A percentile compares a stretch with the other conserved stretches of the same genome.
These are phyloP conservation scores for Asterionellopsis glacialis DNA, from an alignment of 108 stramenopile species.

Conservation along the genomic window DNA sequence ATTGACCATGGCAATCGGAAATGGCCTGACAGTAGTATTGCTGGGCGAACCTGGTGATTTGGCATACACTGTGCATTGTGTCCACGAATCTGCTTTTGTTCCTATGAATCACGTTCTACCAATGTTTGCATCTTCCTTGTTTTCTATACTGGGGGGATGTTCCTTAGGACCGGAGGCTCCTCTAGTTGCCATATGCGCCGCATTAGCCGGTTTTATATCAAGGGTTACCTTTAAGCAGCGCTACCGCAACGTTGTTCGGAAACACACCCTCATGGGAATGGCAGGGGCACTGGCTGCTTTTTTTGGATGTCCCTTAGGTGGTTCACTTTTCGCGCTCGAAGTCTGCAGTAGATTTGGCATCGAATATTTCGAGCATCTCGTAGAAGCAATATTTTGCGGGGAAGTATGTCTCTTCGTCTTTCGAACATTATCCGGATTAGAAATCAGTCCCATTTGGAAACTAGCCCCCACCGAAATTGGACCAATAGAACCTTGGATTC, in stretches of 20 bases:
- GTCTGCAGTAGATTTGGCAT: constrained; percentile 58
- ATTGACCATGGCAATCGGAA: constrained; percentile 25
- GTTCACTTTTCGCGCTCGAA: constrained; percentile 56
- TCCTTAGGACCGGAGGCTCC: constrained; percentile 26
- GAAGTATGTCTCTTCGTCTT: constrained; percentile 56
- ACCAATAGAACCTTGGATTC: constrained; percentile 23
- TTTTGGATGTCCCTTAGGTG: constrained; percentile 61
- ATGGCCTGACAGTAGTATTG: constrained; percentile 44
- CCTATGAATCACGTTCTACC: constrained; percentile 55
- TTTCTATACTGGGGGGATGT: constrained; percentile 52
- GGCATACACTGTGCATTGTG: constrained; percentile 55
- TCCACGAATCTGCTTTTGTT: constrained; percentile 55
- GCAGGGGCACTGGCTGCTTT: constrained; percentile 61
- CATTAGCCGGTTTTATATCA: constrained; percentile 53
- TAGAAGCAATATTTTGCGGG: constrained; percentile 55
- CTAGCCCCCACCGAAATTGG: constrained; percentile 10
- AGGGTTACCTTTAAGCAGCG: constrained; percentile 41
- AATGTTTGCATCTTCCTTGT: constrained; percentile 54
- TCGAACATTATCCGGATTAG: constrained; percentile 35
- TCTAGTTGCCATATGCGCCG: constrained; percentile 48
- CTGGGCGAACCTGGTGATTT: constrained; percentile 72
- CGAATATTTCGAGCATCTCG: constrained; percentile 65
- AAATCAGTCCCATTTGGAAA: constrained; percentile 49
- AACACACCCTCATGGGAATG: constrained; percentile 62
- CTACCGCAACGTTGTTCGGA: constrained; percentile 42